These are phyloP conservation scores for Xylona heveae DNA, from an alignment of 495 filamentous ascomycete genomes.

Conservation along the genomic window DNA sequence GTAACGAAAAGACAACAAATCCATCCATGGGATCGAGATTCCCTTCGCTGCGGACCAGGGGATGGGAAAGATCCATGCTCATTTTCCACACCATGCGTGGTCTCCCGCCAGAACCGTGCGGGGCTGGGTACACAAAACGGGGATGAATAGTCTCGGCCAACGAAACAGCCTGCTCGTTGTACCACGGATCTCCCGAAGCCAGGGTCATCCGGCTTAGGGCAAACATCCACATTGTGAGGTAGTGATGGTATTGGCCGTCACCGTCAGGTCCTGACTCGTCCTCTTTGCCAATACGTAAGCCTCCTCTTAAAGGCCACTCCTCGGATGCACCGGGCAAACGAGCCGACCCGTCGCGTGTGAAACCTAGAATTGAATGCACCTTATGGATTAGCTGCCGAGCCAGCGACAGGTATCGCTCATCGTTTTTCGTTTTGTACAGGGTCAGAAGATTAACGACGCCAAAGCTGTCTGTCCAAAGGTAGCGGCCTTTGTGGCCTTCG, in stretches of 20 bases:
- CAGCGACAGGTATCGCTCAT: conserved; percentile 26
- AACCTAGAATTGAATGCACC: conserved; percentile 35
- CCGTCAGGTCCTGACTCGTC: conserved; percentile 28
- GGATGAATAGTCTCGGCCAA: conserved; percentile 38
- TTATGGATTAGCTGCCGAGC: conserved; percentile 27
- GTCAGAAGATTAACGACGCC: conserved; percentile 48
- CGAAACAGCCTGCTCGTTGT: conserved; percentile 31
- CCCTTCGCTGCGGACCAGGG: conserved; percentile 32
- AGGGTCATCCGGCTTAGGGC: conserved; percentile 36
- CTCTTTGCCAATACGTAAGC: conserved; percentile 40
- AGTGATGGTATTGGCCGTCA: conserved; percentile 50
- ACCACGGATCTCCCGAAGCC: conserved; percentile 25
- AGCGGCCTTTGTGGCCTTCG: conserved; percentile 42
- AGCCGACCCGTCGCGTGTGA: conserved; percentile 25
- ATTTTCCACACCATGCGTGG: conserved; percentile 45
- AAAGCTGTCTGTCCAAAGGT: conserved; percentile 50
- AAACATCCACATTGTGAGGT: conserved; percentile 52
- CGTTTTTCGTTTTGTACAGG: conserved; percentile 23
- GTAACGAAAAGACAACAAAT: conserved; percentile 30
- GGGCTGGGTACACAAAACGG: conserved; percentile 26
- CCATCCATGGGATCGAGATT: conserved; percentile 42
- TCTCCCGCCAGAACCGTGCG: conserved; percentile 9
- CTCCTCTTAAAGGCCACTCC: conserved; percentile 31
- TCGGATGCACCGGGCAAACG: conserved; percentile 33
- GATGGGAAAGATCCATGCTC: conserved; percentile 24